Percentiles rank a stretch among this genome's conserved stretches.
Evolutionary conservation across 148 eudicot species (phyloP).

Genomic region (Cornus kousa): DNA sequence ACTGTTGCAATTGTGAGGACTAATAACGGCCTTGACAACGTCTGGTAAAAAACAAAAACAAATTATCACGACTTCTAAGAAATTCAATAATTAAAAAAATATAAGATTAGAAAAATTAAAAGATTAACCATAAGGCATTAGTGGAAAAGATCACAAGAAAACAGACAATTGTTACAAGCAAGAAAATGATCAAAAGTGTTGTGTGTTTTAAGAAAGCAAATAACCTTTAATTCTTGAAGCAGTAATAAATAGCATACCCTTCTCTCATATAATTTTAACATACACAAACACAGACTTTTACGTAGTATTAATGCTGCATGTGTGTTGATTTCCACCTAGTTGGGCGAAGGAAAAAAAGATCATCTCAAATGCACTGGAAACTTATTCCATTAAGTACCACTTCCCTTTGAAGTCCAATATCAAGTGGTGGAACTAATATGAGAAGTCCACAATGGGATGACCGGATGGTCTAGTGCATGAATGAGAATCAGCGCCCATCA

Average conservation of each 20-base stretch:
- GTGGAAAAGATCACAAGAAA: too few species aligned
- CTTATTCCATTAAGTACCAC: not conserved
- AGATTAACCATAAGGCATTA: not conserved
- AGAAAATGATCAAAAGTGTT: not conserved
- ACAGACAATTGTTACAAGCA: not conserved
- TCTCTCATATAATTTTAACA: not conserved
- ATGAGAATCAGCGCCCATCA: not conserved
- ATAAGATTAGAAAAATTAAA: not conserved
- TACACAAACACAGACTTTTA: not conserved
- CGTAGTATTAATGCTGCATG: not conserved
- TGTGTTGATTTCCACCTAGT: too few species aligned
- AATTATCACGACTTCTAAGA: not conserved
- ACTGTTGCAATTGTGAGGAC: conserved; percentile 48
- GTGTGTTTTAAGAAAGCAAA: not conserved
- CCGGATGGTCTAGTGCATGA: not conserved
- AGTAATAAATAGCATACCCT: not conserved
- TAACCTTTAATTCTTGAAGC: not conserved
- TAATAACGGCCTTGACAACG: conserved; percentile 55
- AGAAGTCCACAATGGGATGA: not conserved
- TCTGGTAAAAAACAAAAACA: conserved; percentile 26
- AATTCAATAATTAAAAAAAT: not conserved
- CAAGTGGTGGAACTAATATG: not conserved
- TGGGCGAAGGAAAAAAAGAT: too few species aligned
- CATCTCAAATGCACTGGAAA: not conserved
- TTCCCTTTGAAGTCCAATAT: not conserved